A percentile compares a stretch with the other conserved stretches of the same genome.
Conservation (phyloP, 441 rosid species). For the Lepidium campestre region DNA sequence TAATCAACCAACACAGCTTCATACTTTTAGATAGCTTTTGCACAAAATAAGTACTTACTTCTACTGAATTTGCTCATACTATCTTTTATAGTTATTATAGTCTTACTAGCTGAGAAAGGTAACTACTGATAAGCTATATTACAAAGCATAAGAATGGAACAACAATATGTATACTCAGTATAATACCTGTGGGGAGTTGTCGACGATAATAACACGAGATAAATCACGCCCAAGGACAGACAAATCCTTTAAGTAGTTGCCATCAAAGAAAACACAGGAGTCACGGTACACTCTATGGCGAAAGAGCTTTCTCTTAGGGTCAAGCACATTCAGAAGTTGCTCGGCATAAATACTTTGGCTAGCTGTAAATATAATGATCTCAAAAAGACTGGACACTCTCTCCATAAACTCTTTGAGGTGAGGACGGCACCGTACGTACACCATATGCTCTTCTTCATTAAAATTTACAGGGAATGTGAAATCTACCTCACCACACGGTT, state of each 20-base stretch:
- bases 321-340: slow-evolving; percentile 93
- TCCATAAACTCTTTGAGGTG: slow-evolving; percentile 87
- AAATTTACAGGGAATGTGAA: slow-evolving; percentile 90
- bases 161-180: not conserved
- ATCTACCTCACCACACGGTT: slow-evolving; percentile 84
- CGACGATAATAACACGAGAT: slow-evolving; percentile 75
- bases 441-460: slow-evolving; percentile 75
- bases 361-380: slow-evolving; percentile 96
- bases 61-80: not conserved
- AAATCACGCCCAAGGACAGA: slow-evolving; percentile 95
- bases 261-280: slow-evolving; percentile 90
- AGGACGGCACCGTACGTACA: slow-evolving; percentile 93
- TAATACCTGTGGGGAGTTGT: slow-evolving; percentile 94
- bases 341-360: slow-evolving; percentile 97
- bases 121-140: not conserved
- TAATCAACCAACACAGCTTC: not conserved
- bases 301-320: slow-evolving; percentile 84
- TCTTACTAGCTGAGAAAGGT: not conserved
- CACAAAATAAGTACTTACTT: not conserved
- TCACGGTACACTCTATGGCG: slow-evolving; percentile 94
- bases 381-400: slow-evolving; percentile 73
- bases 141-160: not conserved
- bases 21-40: not conserved
- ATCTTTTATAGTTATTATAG: not conserved
- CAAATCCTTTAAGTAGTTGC: slow-evolving; percentile 92